These are phyloP conservation scores for Agarophyton chilense DNA, from an alignment of 23 red algal species.

Conservation along the genomic window DNA sequence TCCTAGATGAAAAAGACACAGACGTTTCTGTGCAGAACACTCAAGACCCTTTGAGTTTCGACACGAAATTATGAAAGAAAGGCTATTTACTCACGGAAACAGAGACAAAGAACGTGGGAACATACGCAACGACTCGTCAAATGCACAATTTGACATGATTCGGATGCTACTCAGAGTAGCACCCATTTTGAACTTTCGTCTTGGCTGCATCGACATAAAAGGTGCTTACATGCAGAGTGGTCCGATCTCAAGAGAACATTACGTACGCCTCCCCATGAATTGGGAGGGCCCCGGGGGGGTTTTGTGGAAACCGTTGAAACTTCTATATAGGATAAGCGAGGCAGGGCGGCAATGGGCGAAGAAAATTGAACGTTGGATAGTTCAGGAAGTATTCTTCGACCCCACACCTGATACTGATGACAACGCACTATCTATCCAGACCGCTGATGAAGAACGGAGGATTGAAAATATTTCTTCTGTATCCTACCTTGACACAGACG, in stretches of 20 bases:
- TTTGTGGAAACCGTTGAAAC: conserved; percentile 9
- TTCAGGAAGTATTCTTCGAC: neutral
- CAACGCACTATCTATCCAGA: too few relatives aligned
- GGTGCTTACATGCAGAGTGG: conserved; percentile 30
- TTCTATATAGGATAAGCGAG: conserved; percentile 27
- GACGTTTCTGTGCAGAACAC: too few relatives aligned
- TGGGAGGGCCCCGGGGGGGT: conserved; percentile 24
- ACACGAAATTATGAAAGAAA: too few relatives aligned
- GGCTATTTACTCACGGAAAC: too few relatives aligned
- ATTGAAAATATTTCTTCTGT: too few relatives aligned
- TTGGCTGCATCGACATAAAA: conserved; percentile 30
- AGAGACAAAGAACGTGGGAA: conserved; percentile 37
- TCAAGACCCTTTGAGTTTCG: too few relatives aligned
- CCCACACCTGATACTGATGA: too few relatives aligned
- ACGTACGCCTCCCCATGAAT: conserved; percentile 4
- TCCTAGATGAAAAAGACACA: too few relatives aligned
- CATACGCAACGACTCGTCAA: neutral
- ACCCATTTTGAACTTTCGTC: neutral
- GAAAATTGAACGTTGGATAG: neutral
- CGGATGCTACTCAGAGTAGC: neutral
- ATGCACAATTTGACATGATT: conserved; percentile 22
- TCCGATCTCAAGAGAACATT: neutral
- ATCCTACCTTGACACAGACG: too few relatives aligned
- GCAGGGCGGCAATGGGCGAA: neutral
- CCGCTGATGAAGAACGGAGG: too few relatives aligned